Base-by-base conservation (phyloP, 169 alveolate genomes). In the Plasmodium yoelii region DNA sequence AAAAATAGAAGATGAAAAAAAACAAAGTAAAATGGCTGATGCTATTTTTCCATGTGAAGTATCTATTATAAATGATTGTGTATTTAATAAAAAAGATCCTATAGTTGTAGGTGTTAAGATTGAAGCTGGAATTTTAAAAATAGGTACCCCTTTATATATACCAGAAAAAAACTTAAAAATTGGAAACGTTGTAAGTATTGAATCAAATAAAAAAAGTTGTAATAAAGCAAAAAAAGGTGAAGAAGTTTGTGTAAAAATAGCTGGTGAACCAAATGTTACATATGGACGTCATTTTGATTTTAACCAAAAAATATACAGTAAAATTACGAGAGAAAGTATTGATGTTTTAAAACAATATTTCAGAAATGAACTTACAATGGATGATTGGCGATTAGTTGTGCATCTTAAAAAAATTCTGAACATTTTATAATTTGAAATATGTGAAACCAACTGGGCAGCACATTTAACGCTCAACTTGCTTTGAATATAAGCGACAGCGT, bases 21-120 rank as follows among this genome's bases (percentile, higher is more conserved):
- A 57, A 64, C 71, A 87, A 70, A 93, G 94, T n/a, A 92, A 90
- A 49, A 49, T 73, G 22, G 39, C 77, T 5, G 94, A 93, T 22
- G 99, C 97, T 15, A 98, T 98, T 10, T 98, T 98, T 96, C 99
- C 99, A 10, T 98, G 99, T 59, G 95, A 96, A 71, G 93, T 97
- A 7, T 95, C 97, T 69, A 97, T 98, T 18, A 97, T 98, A 19
- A 96, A 97, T 55, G 96, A 95, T 77, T 97, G 97, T 87, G 93
- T 99, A 26, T 98, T 98, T 94, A 97, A 98, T 93, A 96, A 96
- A 82, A 98, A 97, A 87, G 98, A 97, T 88, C 99, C 99, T 5
- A 93, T 98, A 34, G 96, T 99, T 56, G 87, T 98, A 26, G 99
- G 99, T 4, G 99, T 97, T 26, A 96, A 94, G 77, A 98, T 98